Base-by-base conservation (phyloP, 2,329 filamentous ascomycete genomes). In the Pseudogymnoascus sp. region DNA sequence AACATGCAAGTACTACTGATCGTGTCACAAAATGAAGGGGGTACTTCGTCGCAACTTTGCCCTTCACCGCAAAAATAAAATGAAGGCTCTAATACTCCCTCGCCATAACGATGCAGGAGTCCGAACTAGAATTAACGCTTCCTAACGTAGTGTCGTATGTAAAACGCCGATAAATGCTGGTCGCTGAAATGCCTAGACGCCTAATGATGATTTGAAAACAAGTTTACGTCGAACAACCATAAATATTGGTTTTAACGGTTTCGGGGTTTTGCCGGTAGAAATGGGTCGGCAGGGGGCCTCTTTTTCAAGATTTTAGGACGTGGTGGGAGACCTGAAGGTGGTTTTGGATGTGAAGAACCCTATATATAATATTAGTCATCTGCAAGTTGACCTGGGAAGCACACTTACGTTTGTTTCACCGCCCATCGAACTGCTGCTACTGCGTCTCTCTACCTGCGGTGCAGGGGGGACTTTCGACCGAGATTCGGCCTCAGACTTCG, bases 121-220 rank as follows among this genome's bases (percentile, higher is more conserved):
- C 16, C 47, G 47, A n/a, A 54, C 47, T 54, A 54, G 2, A 54
- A 35, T 33, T 35, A 33, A 54, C 47, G 47, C 47, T 54, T 16
- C 47, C 47, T 54, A 54, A 20, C 47, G 47, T 35, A 35, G 28
- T 54, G 28, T 35, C 47, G 28, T 54, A 33, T 54, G 8, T 16
- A 30, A 28, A 35, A 54, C 47, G 47, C 47, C 47, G 47, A 6
- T 54, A 11, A 18, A 54, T 54, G 47, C 47, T 54, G n/a, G 9
- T 54, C 28, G 47, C 47, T 54, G 25, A 43, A 50, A 54, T 54
- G 47, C 28, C 25, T 30, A 50, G 28, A 50, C 47, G 47, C 47
- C 47, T 12, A 54, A 54, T 54, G 47, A 54, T 33, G 47, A 12
- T 50, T 20, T 54, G 6, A 54, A 18, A 12, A 33, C n/a, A 9